Evolutionary conservation across 331 rosid genomes (phyloP), one percentile per base, ranked within the genome.

Genomic region (Erythrophleum ivorense): DNA sequence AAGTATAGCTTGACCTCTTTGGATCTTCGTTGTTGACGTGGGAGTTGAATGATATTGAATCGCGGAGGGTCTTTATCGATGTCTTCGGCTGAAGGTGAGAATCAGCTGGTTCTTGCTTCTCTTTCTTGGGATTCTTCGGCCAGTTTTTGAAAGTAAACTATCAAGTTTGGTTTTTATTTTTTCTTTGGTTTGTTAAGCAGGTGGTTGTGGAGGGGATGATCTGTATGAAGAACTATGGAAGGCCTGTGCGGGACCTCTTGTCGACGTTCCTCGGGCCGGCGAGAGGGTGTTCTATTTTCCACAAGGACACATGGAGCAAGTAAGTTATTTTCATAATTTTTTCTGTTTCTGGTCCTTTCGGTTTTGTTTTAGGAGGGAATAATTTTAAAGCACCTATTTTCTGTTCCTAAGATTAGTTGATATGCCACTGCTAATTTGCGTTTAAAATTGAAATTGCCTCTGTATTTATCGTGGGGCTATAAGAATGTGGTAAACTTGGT

Each of bases 241-340:
- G 83, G 94, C 89, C 18, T 95, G 98, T 58, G 98, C 98, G 4
- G 99, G 97, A 72, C 97, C 98, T 11, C 93, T 87, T 52, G 97
- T 93, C 19, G 99, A 90, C 71, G 89, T 95, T 84, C 99, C 98
- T 87, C 88, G 73, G 76, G 12, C 29, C 2, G 68, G 50, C 10
- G 91, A 95, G 84, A 91, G 89, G 88, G 99, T 95, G 40, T 92
- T 76, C 78, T 95, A 95, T 76, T 93, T 95, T 75, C 98, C 98
- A 33, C 99, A 95, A 71, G 99, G 99, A 4, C 99, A 95, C 71
- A 93, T 93, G 98, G 98, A 93, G 71, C 99, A 95, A 78, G 98
- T 93, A 75, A 63, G 81, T 72, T 65, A 16, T 59, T 21, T 58
- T 38, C 13, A 29, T 54, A 19, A 29, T 21, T 60, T 64, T 5